These are phyloP conservation scores for Moesziomyces aphidis DNA, from an alignment of 1,284 basidiomycete species.

Conservation along the genomic window DNA sequence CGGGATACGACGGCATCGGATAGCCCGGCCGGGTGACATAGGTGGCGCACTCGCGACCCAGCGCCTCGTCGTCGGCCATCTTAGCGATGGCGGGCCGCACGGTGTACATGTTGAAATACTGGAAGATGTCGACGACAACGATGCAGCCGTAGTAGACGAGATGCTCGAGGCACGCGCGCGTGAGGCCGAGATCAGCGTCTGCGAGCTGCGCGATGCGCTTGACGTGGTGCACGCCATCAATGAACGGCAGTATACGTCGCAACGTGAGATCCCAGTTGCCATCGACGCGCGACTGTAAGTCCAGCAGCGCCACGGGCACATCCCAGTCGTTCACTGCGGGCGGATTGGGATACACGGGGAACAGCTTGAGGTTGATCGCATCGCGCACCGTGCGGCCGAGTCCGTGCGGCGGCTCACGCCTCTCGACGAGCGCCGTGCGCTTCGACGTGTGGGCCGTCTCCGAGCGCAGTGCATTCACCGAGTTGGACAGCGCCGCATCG, in stretches of 20 bases:
- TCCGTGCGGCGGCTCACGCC: slow-evolving; percentile 61
- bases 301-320: slow-evolving; percentile 90
- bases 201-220: slow-evolving; percentile 90
- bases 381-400: slow-evolving; percentile 65
- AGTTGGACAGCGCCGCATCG: slow-evolving; percentile 50
- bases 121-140: slow-evolving; percentile 95
- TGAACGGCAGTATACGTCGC: slow-evolving; percentile 76
- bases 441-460: slow-evolving; percentile 14
- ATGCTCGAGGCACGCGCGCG: slow-evolving; percentile 89
- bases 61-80: slow-evolving; percentile 83
- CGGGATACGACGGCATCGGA: slow-evolving; percentile 63
- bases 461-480: slow-evolving; percentile 32
- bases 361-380: slow-evolving; percentile 79
- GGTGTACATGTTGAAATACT: slow-evolving; percentile 93
- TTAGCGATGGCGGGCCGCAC: slow-evolving; percentile 84
- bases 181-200: slow-evolving; percentile 86
- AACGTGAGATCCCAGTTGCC: slow-evolving; percentile 97
- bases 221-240: slow-evolving; percentile 92
- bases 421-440: slow-evolving; percentile 40
- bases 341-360: slow-evolving; percentile 96
- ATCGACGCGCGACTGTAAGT: slow-evolving; percentile 82
- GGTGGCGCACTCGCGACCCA: slow-evolving; percentile 86
- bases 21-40: slow-evolving; percentile 84
- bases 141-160: slow-evolving; percentile 96
- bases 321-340: slow-evolving; percentile 90